Evolutionary conservation across 129 eudicot species (phyloP).

Genomic region (Dittrichia graveolens): DNA sequence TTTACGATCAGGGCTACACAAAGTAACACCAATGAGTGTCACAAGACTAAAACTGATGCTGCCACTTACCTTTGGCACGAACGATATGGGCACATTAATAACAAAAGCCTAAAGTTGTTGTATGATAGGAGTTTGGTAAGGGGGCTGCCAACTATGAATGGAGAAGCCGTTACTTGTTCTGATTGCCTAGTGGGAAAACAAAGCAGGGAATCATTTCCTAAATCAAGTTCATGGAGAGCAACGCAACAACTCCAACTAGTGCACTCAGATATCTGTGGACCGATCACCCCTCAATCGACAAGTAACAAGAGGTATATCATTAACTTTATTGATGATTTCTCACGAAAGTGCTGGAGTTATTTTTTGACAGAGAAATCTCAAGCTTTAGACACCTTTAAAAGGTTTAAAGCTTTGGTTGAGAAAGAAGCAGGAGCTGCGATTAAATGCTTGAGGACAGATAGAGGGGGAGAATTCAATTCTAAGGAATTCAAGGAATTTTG

Average conservation of each 20-base stretch:
- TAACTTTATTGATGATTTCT: too few relatives aligned
- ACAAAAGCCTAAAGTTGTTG: background rate
- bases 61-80: constrained; percentile 4
- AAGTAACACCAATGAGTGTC: background rate
- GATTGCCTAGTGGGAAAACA: constrained; percentile 18
- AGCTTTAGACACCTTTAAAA: too few relatives aligned
- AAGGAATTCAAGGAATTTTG: too few relatives aligned
- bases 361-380: too few relatives aligned
- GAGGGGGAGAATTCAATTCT: too few relatives aligned
- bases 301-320: too few relatives aligned
- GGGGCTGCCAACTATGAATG: constrained; percentile 10
- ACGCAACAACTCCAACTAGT: constrained; percentile 9
- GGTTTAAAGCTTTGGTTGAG: too few relatives aligned
- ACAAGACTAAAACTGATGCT: background rate
- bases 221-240: constrained; percentile 18
- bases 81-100: constrained; percentile 11
- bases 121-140: background rate
- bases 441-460: too few relatives aligned
- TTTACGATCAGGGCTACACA: background rate
- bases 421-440: too few relatives aligned
- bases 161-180: background rate
- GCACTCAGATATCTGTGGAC: constrained; percentile 16
- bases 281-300: too few relatives aligned
- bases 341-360: too few relatives aligned
- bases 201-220: constrained; percentile 6